Base-by-base conservation (phyloP, 257 asterid genomes). In the Forsythia suspensa region DNA sequence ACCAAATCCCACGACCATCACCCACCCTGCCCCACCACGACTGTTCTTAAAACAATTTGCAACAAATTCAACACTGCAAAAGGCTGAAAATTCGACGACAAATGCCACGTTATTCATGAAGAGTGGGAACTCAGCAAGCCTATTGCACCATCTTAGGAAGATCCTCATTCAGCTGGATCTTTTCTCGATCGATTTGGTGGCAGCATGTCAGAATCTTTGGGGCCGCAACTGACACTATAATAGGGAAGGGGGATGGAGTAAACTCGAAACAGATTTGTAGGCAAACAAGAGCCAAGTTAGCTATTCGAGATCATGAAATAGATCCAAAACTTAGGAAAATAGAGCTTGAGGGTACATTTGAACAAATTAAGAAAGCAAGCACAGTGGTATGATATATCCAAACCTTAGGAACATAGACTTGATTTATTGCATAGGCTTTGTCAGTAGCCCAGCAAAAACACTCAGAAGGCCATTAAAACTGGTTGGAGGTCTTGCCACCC, bases 211-310 rank as follows among this genome's bases (percentile, higher is more conserved):
- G 89, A 61, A 79, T n/a, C n/a, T n/a, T n/a, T n/a, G 98, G 98
- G 34, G 88, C 90, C 9, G 84, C 98, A 0, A 94, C 95, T 2
- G 98, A 98, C 46, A 89, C 97, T 3, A 92, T 95, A 73, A 95
- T 95, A n/a, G 99, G 99, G 43, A 95, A 89, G 89, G 91, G 92
- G n/a, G n/a, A n/a, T 9, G 99, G 99, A 38, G 95, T 86, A 80
- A 93, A 93, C 83, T 93, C 99, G 34, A 95, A 93, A 89, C 95
- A 91, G 90, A 93, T 95, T 4, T 89, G 95, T 81, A 83, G 94
- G 79, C 92, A 91, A 76, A 93, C 99, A 0, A 98, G 99, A 16
- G 95, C 82, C 21, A 95, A 89, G 82, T 79, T 95, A 41, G 80
- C 94, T 3, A 88, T 95, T 36, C 86, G 97, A 9, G 99, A 95